These are phyloP conservation scores for Nemania sp. DNA, from an alignment of 2,329 filamentous ascomycete species.

Conservation along the genomic window DNA sequence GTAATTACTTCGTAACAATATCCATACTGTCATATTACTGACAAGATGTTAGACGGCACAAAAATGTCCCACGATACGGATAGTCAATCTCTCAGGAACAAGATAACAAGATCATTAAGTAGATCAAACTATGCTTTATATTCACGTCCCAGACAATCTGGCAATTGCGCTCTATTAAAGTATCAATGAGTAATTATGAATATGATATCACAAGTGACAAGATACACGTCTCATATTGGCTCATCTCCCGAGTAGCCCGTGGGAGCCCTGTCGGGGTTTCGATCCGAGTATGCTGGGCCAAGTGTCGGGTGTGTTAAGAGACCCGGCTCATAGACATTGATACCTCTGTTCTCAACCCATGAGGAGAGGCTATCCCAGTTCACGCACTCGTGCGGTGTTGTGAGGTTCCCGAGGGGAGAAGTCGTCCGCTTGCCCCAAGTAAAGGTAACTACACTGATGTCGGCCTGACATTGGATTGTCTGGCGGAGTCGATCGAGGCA, in stretches of 20 bases:
- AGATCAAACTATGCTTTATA: background rate
- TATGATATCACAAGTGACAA: background rate
- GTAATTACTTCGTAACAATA: no score
- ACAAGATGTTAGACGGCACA: background rate
- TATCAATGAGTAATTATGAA: no score
- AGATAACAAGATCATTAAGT: background rate
- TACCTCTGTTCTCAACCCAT: background rate
- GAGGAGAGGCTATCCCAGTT: constrained; percentile 9
- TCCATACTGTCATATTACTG: background rate
- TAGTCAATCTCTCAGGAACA: background rate
- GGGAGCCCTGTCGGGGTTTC: background rate
- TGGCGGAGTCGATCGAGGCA: constrained; percentile 10
- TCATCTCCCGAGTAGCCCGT: background rate
- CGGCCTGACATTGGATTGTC: constrained; percentile 8
- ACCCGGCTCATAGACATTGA: constrained; percentile 10
- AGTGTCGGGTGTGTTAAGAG: constrained; percentile 2
- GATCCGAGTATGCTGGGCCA: background rate
- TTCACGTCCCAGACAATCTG: background rate
- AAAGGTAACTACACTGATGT: constrained; percentile 1
- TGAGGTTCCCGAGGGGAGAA: constrained; percentile 4
- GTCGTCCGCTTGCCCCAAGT: constrained; percentile 1
- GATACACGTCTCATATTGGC: background rate
- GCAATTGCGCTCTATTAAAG: background rate
- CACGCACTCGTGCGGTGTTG: constrained; percentile 7
- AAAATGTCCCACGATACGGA: background rate